Conservation (phyloP, 2,329 filamentous ascomycete species). For the Aureobasidium namibiae region DNA sequence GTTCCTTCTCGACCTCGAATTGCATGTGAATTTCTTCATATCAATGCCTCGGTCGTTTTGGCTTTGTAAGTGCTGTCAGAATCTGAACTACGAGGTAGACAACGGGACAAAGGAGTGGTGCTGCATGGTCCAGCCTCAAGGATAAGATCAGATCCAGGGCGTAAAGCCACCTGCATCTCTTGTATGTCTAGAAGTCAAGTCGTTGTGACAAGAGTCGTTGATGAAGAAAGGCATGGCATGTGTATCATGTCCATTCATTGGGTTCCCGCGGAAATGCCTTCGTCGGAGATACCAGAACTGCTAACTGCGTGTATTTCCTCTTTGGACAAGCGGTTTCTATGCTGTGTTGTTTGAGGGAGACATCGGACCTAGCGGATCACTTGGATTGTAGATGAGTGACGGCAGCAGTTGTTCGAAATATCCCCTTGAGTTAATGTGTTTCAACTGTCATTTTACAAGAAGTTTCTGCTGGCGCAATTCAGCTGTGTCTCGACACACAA, state of each 20-base stretch:
- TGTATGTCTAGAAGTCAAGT: neutral
- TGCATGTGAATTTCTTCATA: neutral
- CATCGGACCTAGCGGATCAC: neutral
- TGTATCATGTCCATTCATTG: neutral
- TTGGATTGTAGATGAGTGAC: neutral
- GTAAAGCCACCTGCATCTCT: neutral
- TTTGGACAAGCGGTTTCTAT: neutral
- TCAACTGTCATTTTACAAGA: neutral
- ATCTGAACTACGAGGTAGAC: neutral
- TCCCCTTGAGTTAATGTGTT: neutral
- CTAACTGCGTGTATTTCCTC: neutral
- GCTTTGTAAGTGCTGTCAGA: neutral
- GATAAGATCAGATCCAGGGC: neutral
- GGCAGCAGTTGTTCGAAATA: neutral
- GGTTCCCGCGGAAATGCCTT: neutral
- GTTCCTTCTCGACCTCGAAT: neutral
- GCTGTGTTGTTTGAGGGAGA: neutral
- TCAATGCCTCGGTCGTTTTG: neutral
- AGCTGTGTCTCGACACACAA: neutral
- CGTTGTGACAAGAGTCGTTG: neutral
- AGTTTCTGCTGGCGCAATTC: neutral
- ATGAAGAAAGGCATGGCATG: neutral
- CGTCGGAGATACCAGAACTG: neutral
- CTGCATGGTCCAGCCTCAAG: neutral
- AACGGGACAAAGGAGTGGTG: neutral